Conservation (phyloP, 768 basidiomycete genomes). For the Lactarius evosmus region DNA sequence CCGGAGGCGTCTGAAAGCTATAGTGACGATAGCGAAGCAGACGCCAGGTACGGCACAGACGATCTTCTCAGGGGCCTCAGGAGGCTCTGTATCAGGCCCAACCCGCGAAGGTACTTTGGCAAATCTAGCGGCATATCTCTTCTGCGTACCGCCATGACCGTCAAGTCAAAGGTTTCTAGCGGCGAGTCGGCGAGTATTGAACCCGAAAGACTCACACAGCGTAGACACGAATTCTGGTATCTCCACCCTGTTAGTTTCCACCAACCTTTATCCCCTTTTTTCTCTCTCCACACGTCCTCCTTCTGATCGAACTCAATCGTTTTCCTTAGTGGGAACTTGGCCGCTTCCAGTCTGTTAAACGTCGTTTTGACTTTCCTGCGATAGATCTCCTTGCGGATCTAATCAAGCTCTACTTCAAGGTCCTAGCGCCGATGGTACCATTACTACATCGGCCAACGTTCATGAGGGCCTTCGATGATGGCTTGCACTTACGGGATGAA, state of each 20-base stretch:
- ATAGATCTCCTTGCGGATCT: conserved; percentile 23
- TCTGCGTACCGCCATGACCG: conserved; percentile 15
- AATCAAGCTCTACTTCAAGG: conserved; percentile 19
- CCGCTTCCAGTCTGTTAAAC: not conserved
- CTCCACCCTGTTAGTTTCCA: conserved; percentile 16
- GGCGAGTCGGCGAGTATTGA: not conserved
- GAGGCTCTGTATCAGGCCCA: conserved; percentile 9
- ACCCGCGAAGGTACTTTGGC: conserved; percentile 24
- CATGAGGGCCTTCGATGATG: conserved; percentile 9
- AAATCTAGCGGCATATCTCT: conserved; percentile 25
- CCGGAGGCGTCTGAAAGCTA: not conserved
- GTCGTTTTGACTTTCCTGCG: conserved; percentile 22
- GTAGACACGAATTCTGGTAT: conserved; percentile 21
- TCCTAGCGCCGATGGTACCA: conserved; percentile 14
- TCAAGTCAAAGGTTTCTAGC: conserved; percentile 13
- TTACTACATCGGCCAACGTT: conserved; percentile 27
- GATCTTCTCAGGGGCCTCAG: not conserved
- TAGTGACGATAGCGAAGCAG: conserved; percentile 14
- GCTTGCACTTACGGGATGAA: conserved; percentile 18
- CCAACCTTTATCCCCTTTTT: no score
- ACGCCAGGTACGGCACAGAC: not conserved
- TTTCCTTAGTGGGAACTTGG: conserved; percentile 24
- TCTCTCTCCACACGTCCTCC: not conserved
- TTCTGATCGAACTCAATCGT: not conserved
- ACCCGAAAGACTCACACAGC: not conserved